These are phyloP conservation scores for Talaromyces funiculosus DNA, from an alignment of 2,329 filamentous ascomycete species.

Conservation along the genomic window DNA sequence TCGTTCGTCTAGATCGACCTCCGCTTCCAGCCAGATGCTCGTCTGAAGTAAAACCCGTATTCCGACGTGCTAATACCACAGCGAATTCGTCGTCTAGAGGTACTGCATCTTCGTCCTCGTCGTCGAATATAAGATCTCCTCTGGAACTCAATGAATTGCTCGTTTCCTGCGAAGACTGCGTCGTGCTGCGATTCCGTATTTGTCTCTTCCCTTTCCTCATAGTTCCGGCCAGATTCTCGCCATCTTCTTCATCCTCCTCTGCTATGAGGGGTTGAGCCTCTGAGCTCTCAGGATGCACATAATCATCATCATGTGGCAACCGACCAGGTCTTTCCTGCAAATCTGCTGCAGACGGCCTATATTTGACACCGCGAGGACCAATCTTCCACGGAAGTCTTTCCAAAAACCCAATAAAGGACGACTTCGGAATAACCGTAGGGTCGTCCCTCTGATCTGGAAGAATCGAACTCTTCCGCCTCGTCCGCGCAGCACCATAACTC, in stretches of 20 bases:
- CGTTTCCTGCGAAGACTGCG: conserved; percentile 72
- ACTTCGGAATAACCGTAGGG: conserved; percentile 84
- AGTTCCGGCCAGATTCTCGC: conserved; percentile 28
- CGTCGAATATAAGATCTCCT: conserved; percentile 85
- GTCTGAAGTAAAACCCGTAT: conserved; percentile 54
- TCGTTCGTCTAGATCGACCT: conserved; percentile 47
- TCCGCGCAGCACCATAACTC: conserved; percentile 78
- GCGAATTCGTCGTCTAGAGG: conserved; percentile 89
- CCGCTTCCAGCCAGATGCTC: conserved; percentile 56
- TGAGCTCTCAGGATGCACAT: not conserved
- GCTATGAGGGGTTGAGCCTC: conserved; percentile 59
- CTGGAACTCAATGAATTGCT: conserved; percentile 80
- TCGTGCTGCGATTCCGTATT: conserved; percentile 66
- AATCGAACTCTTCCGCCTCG: conserved; percentile 54
- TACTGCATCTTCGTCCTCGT: conserved; percentile 91
- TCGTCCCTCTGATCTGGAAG: conserved; percentile 54
- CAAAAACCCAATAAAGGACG: conserved; percentile 77
- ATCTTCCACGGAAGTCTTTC: conserved; percentile 78
- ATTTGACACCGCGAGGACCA: conserved; percentile 70
- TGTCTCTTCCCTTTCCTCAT: conserved; percentile 14
- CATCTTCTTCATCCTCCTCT: conserved; percentile 48
- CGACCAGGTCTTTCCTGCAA: conserved; percentile 76
- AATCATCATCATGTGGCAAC: conserved; percentile 51
- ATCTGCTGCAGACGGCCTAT: conserved; percentile 86
- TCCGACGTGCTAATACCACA: conserved; percentile 68